Percentiles rank a stretch among this genome's conserved stretches.
Conservation (phyloP, 2,329 filamentous ascomycete genomes). For the Colletotrichum gigasporum region DNA sequence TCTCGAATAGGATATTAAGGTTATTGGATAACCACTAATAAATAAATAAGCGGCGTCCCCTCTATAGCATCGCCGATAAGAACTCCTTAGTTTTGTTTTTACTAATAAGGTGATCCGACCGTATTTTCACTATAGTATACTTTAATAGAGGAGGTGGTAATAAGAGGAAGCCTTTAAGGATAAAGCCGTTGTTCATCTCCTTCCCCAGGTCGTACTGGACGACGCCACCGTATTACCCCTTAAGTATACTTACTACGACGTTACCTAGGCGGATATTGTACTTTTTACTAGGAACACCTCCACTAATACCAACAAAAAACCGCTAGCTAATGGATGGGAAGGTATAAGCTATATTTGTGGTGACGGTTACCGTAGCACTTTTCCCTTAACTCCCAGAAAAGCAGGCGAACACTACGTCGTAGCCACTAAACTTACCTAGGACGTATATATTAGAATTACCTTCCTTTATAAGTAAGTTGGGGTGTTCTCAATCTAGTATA, state of each 20-base stretch:
- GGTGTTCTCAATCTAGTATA: conserved; percentile 40
- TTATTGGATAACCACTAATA: background rate
- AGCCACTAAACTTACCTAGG: conserved; percentile 37
- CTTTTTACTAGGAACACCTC: conserved; percentile 34
- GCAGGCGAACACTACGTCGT: conserved; percentile 40
- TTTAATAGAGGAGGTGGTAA: conserved; percentile 25
- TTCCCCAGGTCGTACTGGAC: conserved; percentile 33
- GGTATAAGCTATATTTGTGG: conserved; percentile 35
- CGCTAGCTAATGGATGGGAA: conserved; percentile 38
- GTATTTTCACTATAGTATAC: background rate
- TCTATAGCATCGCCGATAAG: background rate
- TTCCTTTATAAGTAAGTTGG: conserved; percentile 17
- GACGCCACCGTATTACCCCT: conserved; percentile 13
- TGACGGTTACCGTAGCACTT: conserved; percentile 36
- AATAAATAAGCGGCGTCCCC: background rate
- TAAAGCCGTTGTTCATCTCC: conserved; percentile 6
- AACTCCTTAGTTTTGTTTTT: background rate
- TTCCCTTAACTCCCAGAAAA: conserved; percentile 38
- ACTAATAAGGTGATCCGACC: background rate
- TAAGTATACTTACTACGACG: conserved; percentile 30
- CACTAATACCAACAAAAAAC: conserved; percentile 38
- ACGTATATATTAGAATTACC: conserved; percentile 38
- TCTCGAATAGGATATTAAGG: background rate
- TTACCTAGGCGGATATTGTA: conserved; percentile 32
- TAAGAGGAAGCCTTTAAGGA: conserved; percentile 32